Evolutionary conservation across 331 rosid genomes (phyloP), one percentile per base, ranked within the genome.

Genomic region (Prunus yedoensis): DNA sequence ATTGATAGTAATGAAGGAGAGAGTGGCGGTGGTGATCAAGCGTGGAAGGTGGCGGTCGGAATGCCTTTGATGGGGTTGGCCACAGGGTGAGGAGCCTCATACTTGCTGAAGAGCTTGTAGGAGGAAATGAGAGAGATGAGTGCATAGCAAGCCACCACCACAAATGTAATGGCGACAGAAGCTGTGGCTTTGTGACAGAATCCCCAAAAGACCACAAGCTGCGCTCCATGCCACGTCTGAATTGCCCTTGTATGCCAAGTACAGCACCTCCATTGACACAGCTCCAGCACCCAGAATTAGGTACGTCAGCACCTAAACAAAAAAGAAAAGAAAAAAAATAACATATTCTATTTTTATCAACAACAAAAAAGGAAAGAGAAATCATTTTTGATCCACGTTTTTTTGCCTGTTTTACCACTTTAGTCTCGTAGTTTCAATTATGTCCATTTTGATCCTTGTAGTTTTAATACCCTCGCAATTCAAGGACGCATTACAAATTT

Each of bases 71-170:
- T 18, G 79, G 91, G 75, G 63, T 60, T 75, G 59, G 47, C 77
- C 2, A 7, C 64, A 20, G 66, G 45, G 14, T 25, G 28, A 11
- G 92, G 98, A 38, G 94, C 82, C 59, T 81, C 88, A 73, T 79
- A 94, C 30, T 80, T 91, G 81, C 76, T 86, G 90, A 94, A 94
- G 0, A 94, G 89, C 68, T 89, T 94, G 78, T 91, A 94, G 1
- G 98, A 94, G 13, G 98, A 94, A 63, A 90, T 79, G 66, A 94
- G 80, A 3, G 96, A 89, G 74, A 91, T 85, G 72, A 90, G 2
- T 8, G 82, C 96, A 80, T 85, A 94, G 78, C 87, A 89, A 46
- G 78, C 65, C 23, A 89, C 81, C 12, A 79, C 89, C 6, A 84
- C 66, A 74, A 91, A 91, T 17, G 93, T 94, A 35, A 86, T 60